These are phyloP conservation scores for Geranium brycei DNA, from an alignment of 345 rosid species.

Conservation along the genomic window DNA sequence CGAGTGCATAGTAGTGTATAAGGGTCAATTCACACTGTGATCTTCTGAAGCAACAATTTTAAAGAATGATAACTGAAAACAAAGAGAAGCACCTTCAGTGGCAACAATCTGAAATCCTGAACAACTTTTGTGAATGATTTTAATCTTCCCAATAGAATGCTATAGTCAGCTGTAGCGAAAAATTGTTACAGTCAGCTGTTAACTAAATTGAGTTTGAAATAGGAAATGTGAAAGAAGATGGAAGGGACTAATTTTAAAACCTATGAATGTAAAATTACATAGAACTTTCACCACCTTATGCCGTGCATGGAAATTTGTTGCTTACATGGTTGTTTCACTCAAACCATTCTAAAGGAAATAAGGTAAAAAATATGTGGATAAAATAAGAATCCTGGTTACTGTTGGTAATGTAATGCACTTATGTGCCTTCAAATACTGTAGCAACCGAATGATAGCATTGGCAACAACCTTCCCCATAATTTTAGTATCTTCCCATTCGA, in stretches of 20 bases:
- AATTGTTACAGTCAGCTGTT: neutral
- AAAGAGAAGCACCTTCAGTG: no score
- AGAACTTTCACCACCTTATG: neutral
- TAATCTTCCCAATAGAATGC: neutral
- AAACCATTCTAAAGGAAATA: neutral
- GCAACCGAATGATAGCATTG: neutral
- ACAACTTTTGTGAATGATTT: neutral
- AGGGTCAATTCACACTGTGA: neutral
- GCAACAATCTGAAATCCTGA: neutral
- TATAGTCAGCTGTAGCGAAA: neutral
- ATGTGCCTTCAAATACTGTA: neutral
- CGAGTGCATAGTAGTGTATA: neutral
- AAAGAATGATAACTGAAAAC: neutral
- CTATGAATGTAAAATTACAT: neutral
- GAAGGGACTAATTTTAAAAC: neutral
- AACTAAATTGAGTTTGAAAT: neutral
- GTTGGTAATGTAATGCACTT: neutral
- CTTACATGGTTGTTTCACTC: neutral
- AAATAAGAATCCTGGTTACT: neutral
- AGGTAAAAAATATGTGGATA: neutral
- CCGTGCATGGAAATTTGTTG: neutral
- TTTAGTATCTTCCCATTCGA: neutral
- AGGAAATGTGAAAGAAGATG: neutral
- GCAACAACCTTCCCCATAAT: neutral
- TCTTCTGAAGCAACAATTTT: neutral